A percentile compares a stretch with the other conserved stretches of the same genome.
Evolutionary conservation across 1,284 basidiomycete species (phyloP).

Genomic region (Puccinia coronata): DNA sequence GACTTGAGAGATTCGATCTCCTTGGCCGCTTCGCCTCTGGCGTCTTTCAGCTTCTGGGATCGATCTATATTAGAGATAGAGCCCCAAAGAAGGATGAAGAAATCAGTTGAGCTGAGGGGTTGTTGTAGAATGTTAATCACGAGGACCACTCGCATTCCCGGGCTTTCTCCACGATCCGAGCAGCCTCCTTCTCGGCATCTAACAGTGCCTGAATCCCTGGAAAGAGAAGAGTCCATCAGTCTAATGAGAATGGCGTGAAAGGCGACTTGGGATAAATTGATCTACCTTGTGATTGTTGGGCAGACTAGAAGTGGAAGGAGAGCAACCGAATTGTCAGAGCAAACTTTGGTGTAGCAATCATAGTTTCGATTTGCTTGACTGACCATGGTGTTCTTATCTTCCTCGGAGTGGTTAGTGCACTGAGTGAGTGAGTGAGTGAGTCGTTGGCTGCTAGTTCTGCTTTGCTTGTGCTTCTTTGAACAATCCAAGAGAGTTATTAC

Average conservation of each 20-base stretch:
- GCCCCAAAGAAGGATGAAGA: neutral
- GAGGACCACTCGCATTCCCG: slow-evolving; percentile 35
- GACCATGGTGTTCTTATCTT: neutral
- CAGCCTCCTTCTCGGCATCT: slow-evolving; percentile 46
- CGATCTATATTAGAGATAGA: slow-evolving; percentile 27
- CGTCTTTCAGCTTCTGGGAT: slow-evolving; percentile 46
- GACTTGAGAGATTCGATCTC: slow-evolving; percentile 42
- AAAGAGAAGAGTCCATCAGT: neutral
- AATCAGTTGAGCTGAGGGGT: neutral
- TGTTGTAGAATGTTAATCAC: too few species aligned
- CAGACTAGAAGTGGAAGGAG: slow-evolving; percentile 1
- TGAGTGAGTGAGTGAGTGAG: neutral
- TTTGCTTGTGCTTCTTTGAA: too few species aligned
- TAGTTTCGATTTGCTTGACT: slow-evolving; percentile 23
- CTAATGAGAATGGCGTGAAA: neutral
- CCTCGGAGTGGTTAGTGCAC: neutral
- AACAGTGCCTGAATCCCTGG: slow-evolving; percentile 43
- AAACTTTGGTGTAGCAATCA: neutral
- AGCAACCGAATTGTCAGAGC: neutral
- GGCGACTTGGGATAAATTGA: neutral
- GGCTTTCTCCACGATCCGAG: slow-evolving; percentile 45
- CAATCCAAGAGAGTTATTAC: too few species aligned
- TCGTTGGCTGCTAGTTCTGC: too few species aligned
- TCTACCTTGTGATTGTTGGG: slow-evolving; percentile 48
- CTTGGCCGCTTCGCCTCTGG: slow-evolving; percentile 44